Evolutionary conservation across 2,329 filamentous ascomycete species (phyloP), one percentile per base, ranked within the genome.

Genomic region (Clonostachys byssicola): DNA sequence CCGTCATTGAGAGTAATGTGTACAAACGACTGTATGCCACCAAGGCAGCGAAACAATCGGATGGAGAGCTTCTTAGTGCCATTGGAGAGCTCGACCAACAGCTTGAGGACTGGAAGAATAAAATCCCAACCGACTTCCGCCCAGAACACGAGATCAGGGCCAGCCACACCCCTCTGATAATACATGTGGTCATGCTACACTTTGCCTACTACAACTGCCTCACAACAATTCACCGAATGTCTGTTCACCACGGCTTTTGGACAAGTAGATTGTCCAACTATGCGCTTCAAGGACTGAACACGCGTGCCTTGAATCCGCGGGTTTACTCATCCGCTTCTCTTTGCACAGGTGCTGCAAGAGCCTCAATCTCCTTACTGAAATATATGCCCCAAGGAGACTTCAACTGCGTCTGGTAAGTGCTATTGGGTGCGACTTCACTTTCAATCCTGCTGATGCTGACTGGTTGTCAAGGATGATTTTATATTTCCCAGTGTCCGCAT

Each of bases 211-310:
- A 97, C 73, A 99, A 99, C 64, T 96, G 92, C 58, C 71, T 99
- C 45, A 96, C 92, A 1, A 99, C 94, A 0, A 96, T 99, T 53
- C 94, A 99, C 64, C 89, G 94, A 45, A 99, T 97, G 94, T 95
- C 90, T 40, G 88, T 97, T 33, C 94, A 97, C 58, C 92, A 96
- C 62, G 94, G 94, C 13, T 96, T 96, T 69, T 99, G 94, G 94
- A 97, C 92, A 2, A 96, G 89, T 60, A 83, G 94, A 36, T 71
- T 99, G 39, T 95, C 92, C 36, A 92, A 97, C 59, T 97, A 91
- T 60, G 94, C 94, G 14, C 94, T 97, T 47, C 89, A 96, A 64
- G 94, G 94, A 1, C 74, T 96, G 40, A 97, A 97, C 64, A 86
- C 92, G 1, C 80, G 88, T 53, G 92, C 94, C 1, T 70, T 99